Evolutionary conservation across 192 early-diverging fungal species (phyloP).

Genomic region (Coemansia umbellata): DNA sequence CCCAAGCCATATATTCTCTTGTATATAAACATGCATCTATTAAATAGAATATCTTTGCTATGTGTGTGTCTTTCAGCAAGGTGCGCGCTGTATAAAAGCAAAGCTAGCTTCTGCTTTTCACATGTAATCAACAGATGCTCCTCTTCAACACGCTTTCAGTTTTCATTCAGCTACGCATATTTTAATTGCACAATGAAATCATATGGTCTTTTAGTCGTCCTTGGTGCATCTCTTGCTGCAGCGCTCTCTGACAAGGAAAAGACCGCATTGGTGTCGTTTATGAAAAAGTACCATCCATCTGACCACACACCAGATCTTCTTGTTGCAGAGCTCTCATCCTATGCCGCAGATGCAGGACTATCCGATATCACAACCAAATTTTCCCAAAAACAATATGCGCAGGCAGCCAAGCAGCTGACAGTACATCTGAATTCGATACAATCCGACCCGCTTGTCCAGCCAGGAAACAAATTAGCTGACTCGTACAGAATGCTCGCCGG

Average conservation of each 20-base stretch:
- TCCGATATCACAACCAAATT: conserved; percentile 5
- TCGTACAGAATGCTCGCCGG: conserved; percentile 24
- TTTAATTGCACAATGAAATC: background rate
- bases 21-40: too few species aligned
- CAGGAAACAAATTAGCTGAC: conserved; percentile 10
- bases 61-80: too few species aligned
- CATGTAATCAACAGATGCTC: too few species aligned
- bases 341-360: conserved; percentile 16
- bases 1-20: too few species aligned
- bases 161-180: too few species aligned
- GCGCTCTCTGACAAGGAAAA: conserved; percentile 28
- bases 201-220: background rate
- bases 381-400: conserved; percentile 11
- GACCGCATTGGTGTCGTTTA: conserved; percentile 9
- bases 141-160: too few species aligned
- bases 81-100: too few species aligned
- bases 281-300: conserved; percentile 10
- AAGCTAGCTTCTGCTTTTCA: too few species aligned
- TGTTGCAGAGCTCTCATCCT: conserved; percentile 18
- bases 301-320: conserved; percentile 4
- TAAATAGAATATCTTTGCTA: too few species aligned
- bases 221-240: conserved; percentile 1
- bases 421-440: conserved; percentile 11
- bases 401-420: conserved; percentile 1
- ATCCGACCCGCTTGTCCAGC: conserved; percentile 25